A percentile compares a stretch with the other conserved stretches of the same genome.
phyloP scores from a whole-genome alignment of 2,329 filamentous ascomycete genomes.

The Fusarium napiforme region DNA sequence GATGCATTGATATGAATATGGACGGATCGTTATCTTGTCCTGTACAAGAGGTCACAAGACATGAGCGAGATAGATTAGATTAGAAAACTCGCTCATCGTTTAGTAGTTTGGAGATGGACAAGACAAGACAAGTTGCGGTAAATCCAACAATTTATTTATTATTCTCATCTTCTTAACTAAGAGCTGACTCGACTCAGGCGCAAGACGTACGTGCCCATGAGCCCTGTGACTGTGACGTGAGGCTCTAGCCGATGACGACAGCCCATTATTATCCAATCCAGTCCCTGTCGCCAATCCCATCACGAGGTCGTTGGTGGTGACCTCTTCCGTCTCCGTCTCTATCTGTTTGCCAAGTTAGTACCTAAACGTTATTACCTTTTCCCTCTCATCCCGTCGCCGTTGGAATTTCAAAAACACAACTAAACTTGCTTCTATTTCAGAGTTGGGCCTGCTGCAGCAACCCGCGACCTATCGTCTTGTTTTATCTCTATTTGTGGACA shows the following conservation, averaged over 20 bases:
- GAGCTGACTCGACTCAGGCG: slow-evolving; percentile 13
- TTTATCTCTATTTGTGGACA: slow-evolving; percentile 8
- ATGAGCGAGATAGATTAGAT: background rate
- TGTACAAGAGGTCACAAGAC: slow-evolving; percentile 11
- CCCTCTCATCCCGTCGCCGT: background rate
- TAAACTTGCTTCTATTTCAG: background rate
- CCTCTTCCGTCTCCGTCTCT: slow-evolving; percentile 3
- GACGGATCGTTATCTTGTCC: slow-evolving; percentile 19
- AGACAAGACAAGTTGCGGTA: slow-evolving; percentile 15
- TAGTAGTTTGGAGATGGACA: background rate
- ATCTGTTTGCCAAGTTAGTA: background rate
- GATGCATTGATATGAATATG: slow-evolving; percentile 10
- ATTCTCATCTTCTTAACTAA: background rate
- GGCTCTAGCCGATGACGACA: slow-evolving; percentile 45
- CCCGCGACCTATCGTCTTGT: background rate
- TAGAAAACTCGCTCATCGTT: background rate
- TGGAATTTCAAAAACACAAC: background rate
- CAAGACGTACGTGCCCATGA: slow-evolving; percentile 10
- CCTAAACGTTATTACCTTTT: background rate
- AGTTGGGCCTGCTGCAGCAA: slow-evolving; percentile 20
- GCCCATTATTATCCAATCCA: slow-evolving; percentile 34
- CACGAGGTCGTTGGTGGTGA: slow-evolving; percentile 42
- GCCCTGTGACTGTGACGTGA: slow-evolving; percentile 38
- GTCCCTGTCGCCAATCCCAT: slow-evolving; percentile 41
- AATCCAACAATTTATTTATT: background rate